A percentile compares a stretch with the other conserved stretches of the same genome.
Evolutionary conservation across 2,329 filamentous ascomycete species (phyloP).

Genomic region (Rhexocercosporidium sp.): DNA sequence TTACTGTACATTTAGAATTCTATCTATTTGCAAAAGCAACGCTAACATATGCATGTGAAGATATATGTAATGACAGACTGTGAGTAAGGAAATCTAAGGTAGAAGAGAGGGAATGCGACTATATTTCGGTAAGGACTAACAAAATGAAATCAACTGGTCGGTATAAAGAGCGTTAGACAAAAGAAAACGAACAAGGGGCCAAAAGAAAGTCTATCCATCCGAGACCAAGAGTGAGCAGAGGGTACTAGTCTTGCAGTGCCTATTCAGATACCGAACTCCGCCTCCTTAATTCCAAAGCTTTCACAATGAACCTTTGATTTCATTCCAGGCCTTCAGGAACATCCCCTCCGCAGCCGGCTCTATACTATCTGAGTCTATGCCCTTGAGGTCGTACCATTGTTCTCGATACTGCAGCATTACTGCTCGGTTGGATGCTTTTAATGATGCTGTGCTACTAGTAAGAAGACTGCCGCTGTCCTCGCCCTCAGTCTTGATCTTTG

Average conservation of each 20-base stretch:
- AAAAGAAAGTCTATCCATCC: not conserved
- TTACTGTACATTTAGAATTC: not conserved
- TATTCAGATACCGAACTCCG: not conserved
- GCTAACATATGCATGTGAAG: not conserved
- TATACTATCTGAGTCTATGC: not conserved
- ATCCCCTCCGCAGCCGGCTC: not conserved
- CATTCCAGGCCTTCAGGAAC: not conserved
- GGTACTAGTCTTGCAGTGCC: not conserved
- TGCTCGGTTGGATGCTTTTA: not conserved
- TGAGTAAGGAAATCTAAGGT: not conserved
- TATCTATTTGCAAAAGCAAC: constrained; percentile 1
- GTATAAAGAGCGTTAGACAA: not conserved
- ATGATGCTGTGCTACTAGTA: not conserved
- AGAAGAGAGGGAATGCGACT: too few species aligned
- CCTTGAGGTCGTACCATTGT: not conserved
- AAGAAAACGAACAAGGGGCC: not conserved
- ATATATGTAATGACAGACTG: not conserved
- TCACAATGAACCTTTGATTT: constrained; percentile 1
- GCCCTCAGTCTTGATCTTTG: not conserved
- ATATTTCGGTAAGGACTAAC: not conserved
- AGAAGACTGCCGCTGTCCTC: not conserved
- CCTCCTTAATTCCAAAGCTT: not conserved
- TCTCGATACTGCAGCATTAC: not conserved
- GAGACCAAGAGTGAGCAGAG: not conserved
- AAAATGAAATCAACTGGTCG: not conserved